A percentile compares a stretch with the other conserved stretches of the same genome.
These are phyloP conservation scores for Cercospora beticola DNA, from an alignment of 2,329 filamentous ascomycete species.

Conservation along the genomic window DNA sequence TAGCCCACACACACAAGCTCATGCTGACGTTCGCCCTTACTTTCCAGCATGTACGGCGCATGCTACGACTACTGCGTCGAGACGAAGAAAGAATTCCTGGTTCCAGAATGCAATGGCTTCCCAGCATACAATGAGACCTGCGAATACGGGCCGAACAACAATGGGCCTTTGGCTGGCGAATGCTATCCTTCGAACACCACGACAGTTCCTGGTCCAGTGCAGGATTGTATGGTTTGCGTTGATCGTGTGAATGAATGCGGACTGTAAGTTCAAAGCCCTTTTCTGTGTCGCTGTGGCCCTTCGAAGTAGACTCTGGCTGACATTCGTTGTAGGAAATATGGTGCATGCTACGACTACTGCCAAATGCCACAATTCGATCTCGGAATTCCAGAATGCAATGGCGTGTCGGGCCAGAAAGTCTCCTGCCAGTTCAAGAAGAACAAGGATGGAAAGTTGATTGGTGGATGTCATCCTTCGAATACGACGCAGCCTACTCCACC, in stretches of 20 bases:
- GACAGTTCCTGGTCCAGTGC: neutral
- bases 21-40: neutral
- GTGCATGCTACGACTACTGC: conserved; percentile 16
- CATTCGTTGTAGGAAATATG: conserved; percentile 8
- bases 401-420: neutral
- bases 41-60: neutral
- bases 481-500: neutral
- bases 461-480: conserved; percentile 7
- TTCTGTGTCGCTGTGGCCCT: neutral
- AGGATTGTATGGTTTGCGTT: neutral
- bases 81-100: neutral
- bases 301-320: neutral
- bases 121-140: neutral
- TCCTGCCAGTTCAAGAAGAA: conserved; percentile 10
- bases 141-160: neutral
- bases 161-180: neutral
- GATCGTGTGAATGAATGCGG: conserved; percentile 10
- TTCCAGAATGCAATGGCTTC: neutral
- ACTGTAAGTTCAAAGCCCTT: neutral
- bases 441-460: conserved; percentile 2
- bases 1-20: neutral
- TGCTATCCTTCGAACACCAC: conserved; percentile 8
- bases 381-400: conserved; percentile 14
- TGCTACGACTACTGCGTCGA: neutral
- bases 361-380: neutral